These are phyloP conservation scores for Platanus orientalis DNA, from an alignment of 164 flowering plant species.

Conservation along the genomic window DNA sequence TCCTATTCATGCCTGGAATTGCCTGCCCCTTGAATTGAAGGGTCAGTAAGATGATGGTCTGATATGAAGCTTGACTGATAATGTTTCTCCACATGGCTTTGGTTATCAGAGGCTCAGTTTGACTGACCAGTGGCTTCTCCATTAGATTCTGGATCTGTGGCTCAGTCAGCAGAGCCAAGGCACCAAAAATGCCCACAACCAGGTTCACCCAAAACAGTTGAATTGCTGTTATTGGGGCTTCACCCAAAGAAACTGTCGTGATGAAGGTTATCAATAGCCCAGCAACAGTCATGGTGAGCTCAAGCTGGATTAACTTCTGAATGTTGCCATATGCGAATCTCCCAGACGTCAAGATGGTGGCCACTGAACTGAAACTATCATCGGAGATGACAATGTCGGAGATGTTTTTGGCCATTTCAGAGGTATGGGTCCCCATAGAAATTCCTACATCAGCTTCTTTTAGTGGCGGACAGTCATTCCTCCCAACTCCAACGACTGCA, in stretches of 20 bases:
- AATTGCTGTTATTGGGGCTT: slow-evolving; percentile 20
- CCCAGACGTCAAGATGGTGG: no score
- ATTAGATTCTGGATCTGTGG: slow-evolving; percentile 1
- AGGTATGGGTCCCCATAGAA: no score
- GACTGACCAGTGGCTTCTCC: slow-evolving; percentile 7
- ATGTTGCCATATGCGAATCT: slow-evolving; percentile 8
- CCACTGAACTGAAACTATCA: no score
- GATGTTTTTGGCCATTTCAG: no score
- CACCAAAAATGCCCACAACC: slow-evolving; percentile 15
- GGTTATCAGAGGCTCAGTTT: slow-evolving; percentile 12
- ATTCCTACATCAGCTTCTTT: no score
- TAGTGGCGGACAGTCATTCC: slow-evolving; percentile 10
- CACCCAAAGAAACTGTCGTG: slow-evolving; percentile 10
- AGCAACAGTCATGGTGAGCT: slow-evolving; percentile 16
- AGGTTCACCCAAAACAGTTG: slow-evolving; percentile 24
- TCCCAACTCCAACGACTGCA: slow-evolving; percentile 20
- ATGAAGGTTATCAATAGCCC: slow-evolving; percentile 15
- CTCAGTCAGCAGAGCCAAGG: slow-evolving; percentile 19
- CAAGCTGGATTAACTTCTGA: slow-evolving; percentile 22
- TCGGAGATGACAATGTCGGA: no score
- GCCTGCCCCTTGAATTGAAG: slow-evolving; percentile 7
- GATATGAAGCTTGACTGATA: slow-evolving; percentile 13
- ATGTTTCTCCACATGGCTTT: slow-evolving; percentile 18
- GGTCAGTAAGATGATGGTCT: slow-evolving; percentile 5
- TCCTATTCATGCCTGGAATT: neutral